phyloP scores from a whole-genome alignment of 2,329 filamentous ascomycete genomes.

The Penicillium olsonii region DNA sequence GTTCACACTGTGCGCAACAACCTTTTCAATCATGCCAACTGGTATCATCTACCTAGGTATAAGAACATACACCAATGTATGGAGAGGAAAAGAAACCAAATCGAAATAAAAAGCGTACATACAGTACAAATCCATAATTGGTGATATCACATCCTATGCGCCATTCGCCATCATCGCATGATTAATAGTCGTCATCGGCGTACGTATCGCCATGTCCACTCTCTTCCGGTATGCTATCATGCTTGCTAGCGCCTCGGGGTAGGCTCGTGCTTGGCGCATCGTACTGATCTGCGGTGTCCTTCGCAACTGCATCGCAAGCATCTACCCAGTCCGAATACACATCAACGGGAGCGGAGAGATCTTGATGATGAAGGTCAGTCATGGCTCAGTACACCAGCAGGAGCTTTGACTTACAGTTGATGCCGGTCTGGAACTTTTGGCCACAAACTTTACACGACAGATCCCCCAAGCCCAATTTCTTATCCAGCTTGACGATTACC shows the following conservation, averaged over 20 bases:
- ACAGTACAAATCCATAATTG: conserved; percentile 12
- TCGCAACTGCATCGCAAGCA: conserved; percentile 75
- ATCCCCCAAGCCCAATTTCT: conserved; percentile 83
- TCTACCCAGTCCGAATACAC: conserved; percentile 99
- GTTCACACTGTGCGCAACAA: neutral
- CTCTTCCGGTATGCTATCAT: conserved; percentile 17
- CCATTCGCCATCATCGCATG: conserved; percentile 20
- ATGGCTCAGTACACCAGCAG: neutral
- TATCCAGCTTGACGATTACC: conserved; percentile 87
- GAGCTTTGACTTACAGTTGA: conserved; percentile 70
- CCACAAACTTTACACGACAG: conserved; percentile 91
- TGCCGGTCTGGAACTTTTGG: conserved; percentile 87
- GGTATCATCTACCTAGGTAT: neutral
- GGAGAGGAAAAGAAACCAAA: neutral
- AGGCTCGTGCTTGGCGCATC: conserved; percentile 23
- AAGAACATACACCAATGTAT: neutral
- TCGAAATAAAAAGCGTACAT: conserved; percentile 8
- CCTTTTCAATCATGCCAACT: neutral
- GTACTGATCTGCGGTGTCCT: conserved; percentile 53
- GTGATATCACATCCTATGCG: conserved; percentile 20
- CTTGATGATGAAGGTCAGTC: conserved; percentile 47
- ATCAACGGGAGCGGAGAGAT: conserved; percentile 86
- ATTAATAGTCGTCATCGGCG: conserved; percentile 35
- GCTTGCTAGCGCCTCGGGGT: conserved; percentile 22
- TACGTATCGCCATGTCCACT: conserved; percentile 21